Evolutionary conservation across 2,329 filamentous ascomycete genomes (phyloP).

Genomic region (Coccinonectria pachysandricola): DNA sequence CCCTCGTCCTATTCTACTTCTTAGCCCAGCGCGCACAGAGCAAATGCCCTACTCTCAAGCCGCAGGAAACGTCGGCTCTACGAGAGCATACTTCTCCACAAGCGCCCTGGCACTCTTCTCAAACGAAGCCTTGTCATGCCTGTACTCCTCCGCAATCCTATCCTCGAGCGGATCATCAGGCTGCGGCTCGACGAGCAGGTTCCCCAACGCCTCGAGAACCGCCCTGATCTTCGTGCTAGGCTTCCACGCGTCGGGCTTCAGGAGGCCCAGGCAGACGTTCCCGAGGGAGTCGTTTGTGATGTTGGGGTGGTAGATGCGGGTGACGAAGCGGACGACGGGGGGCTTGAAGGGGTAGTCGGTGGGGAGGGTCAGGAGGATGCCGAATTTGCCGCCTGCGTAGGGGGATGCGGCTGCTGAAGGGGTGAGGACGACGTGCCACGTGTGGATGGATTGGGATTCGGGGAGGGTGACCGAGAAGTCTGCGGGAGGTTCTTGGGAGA

Average conservation of each 20-base stretch:
- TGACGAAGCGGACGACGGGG: conserved; percentile 67
- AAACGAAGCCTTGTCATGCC: conserved; percentile 55
- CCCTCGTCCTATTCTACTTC: neutral
- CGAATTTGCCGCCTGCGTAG: conserved; percentile 61
- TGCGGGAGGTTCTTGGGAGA: conserved; percentile 34
- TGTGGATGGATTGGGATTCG: conserved; percentile 37
- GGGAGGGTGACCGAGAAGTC: conserved; percentile 39
- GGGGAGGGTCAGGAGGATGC: conserved; percentile 62
- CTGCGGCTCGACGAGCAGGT: conserved; percentile 70
- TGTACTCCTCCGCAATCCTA: conserved; percentile 76
- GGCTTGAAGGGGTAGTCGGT: conserved; percentile 85
- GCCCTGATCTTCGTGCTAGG: conserved; percentile 65
- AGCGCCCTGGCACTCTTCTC: conserved; percentile 67
- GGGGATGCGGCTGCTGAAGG: conserved; percentile 34
- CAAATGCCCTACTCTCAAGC: too few species aligned
- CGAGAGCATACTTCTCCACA: conserved; percentile 60
- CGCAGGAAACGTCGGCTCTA: conserved; percentile 25
- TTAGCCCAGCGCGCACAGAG: conserved; percentile 10
- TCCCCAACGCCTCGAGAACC: conserved; percentile 67
- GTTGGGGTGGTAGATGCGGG: conserved; percentile 94
- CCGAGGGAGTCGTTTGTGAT: conserved; percentile 79
- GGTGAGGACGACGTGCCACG: conserved; percentile 39
- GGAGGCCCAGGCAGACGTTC: conserved; percentile 73
- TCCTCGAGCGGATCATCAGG: conserved; percentile 83
- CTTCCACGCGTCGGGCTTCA: conserved; percentile 87